Conservation (phyloP, 345 rosid genomes). For the Nephelium lappaceum region DNA sequence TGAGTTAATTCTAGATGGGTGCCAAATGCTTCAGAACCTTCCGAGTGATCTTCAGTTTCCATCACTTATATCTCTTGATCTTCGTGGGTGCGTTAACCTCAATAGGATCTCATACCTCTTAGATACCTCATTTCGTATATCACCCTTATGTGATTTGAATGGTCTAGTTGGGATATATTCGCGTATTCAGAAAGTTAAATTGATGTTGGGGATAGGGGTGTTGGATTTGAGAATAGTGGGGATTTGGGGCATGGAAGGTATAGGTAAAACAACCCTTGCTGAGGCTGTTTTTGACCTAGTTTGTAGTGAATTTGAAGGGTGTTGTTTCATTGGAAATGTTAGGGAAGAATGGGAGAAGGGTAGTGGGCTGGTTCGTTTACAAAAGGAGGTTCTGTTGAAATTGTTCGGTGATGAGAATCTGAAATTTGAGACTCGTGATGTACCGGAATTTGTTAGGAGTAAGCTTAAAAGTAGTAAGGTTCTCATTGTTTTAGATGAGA, state of each 20-base stretch:
- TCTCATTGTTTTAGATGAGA: background rate
- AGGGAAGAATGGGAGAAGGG: background rate
- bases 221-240: background rate
- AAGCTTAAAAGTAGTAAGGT: background rate
- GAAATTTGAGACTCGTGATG: background rate
- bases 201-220: background rate
- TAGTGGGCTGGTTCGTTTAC: background rate
- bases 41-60: constrained; percentile 16
- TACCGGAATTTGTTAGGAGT: background rate
- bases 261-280: background rate
- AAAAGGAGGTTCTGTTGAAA: background rate
- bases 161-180: background rate
- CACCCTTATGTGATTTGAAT: background rate
- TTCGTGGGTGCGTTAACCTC: constrained; percentile 31
- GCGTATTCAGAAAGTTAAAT: background rate
- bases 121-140: background rate
- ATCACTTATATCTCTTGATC: background rate
- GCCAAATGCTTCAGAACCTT: background rate
- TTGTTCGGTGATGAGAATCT: background rate
- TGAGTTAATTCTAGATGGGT: background rate
- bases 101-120: no score
- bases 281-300: background rate
- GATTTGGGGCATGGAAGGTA: background rate
- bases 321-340: background rate
- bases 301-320: background rate